Evolutionary conservation across 208 protist species (phyloP).

Genomic region (Giardia muris): DNA sequence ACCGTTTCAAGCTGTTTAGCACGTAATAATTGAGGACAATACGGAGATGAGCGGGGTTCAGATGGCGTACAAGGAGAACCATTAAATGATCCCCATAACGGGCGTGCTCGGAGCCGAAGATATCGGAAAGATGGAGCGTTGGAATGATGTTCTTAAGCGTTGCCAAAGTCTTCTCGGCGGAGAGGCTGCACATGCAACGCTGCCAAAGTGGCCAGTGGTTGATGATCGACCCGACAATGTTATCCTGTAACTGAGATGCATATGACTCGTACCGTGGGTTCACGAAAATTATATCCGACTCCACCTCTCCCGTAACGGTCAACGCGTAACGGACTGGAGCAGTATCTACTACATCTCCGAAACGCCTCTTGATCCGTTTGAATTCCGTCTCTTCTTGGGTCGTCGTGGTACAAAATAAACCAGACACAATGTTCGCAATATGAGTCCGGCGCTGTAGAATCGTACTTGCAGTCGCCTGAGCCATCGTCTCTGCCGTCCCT

Average conservation of each 20-base stretch:
- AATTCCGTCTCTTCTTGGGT: not conserved
- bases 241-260: not conserved
- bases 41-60: not conserved
- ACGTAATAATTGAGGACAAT: not conserved
- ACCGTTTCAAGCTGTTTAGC: not conserved
- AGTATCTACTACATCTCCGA: not conserved
- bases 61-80: not conserved
- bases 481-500: not conserved
- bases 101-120: not conserved
- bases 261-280: not conserved
- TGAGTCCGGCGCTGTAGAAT: not conserved
- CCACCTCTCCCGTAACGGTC: not conserved
- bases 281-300: not conserved
- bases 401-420: not conserved
- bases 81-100: not conserved
- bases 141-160: not conserved
- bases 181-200: not conserved
- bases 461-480: not conserved
- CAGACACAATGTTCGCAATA: not conserved
- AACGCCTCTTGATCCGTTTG: too few species aligned
- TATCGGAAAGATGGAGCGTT: not conserved
- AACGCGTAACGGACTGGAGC: not conserved
- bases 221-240: not conserved
- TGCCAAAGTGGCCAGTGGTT: not conserved
- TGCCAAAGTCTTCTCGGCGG: not conserved